A percentile compares a stretch with the other conserved stretches of the same genome.
Conservation (phyloP, 2,329 filamentous ascomycete genomes). For the Xylariaceae sp. region DNA sequence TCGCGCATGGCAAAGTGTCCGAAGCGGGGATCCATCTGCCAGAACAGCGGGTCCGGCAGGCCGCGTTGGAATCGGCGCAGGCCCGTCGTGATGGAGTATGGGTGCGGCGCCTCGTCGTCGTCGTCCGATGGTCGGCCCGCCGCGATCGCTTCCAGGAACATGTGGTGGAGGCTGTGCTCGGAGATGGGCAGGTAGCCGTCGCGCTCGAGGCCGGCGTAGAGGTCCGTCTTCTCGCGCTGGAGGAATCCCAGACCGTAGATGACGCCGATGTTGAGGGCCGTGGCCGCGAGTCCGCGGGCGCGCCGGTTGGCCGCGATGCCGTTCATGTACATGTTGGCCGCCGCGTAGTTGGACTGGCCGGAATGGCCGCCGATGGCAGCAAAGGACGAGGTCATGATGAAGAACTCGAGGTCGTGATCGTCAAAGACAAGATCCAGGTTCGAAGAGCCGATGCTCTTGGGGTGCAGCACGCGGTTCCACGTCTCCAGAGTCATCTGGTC, state of each 20-base stretch:
- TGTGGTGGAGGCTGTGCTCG: slow-evolving; percentile 46
- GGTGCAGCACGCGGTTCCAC: slow-evolving; percentile 35
- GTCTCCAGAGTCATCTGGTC: slow-evolving; percentile 36
- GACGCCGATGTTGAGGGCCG: slow-evolving; percentile 42
- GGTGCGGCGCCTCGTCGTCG: background rate
- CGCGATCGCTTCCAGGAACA: slow-evolving; percentile 46
- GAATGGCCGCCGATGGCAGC: slow-evolving; percentile 40
- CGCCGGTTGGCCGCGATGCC: slow-evolving; percentile 36
- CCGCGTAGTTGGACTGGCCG: slow-evolving; percentile 41
- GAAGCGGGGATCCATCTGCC: slow-evolving; percentile 42
- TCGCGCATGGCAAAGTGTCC: slow-evolving; percentile 33
- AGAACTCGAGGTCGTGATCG: slow-evolving; percentile 36
- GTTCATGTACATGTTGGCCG: slow-evolving; percentile 45
- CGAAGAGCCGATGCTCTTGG: slow-evolving; percentile 37
- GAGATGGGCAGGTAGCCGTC: slow-evolving; percentile 44
- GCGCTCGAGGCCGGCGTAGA: slow-evolving; percentile 38
- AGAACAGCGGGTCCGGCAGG: slow-evolving; percentile 32
- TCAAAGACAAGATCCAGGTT: slow-evolving; percentile 37
- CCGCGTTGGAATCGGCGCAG: slow-evolving; percentile 35
- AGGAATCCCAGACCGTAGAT: slow-evolving; percentile 42
- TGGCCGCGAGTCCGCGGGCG: slow-evolving; percentile 32
- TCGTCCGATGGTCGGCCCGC: slow-evolving; percentile 33
- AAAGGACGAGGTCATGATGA: slow-evolving; percentile 44
- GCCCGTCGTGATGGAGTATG: slow-evolving; percentile 37
- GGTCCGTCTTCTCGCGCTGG: slow-evolving; percentile 36